phyloP scores from a whole-genome alignment of 352 stramenopile species.

The Phytophthora palmivora region DNA sequence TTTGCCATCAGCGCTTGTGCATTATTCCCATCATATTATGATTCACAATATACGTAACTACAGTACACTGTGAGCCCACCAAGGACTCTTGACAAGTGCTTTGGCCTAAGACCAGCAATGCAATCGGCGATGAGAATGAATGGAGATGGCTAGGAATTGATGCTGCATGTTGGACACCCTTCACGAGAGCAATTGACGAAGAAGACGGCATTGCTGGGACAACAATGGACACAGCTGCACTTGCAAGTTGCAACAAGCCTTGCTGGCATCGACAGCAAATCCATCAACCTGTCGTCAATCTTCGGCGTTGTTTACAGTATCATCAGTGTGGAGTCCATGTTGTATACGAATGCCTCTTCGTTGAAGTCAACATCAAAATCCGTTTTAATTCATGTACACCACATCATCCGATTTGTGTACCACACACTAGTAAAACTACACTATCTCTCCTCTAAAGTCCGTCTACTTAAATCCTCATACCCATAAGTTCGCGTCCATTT shows the following conservation, averaged over 20 bases:
- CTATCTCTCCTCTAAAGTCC: conserved; percentile 3
- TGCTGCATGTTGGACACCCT: conserved; percentile 13
- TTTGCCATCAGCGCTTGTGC: conserved; percentile 6
- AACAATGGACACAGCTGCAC: conserved; percentile 14
- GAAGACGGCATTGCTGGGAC: not conserved
- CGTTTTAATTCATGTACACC: conserved; percentile 5
- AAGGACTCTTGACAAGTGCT: too few species aligned
- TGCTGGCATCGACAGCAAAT: conserved; percentile 9
- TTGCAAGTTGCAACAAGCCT: too few species aligned
- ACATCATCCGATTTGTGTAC: not conserved
- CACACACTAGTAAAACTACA: not conserved
- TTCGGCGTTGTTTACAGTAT: conserved; percentile 1
- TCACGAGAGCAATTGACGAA: not conserved
- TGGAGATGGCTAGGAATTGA: conserved; percentile 5
- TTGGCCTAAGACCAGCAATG: not conserved
- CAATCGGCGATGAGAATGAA: conserved; percentile 9
- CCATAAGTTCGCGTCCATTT: conserved; percentile 26
- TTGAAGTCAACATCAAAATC: conserved; percentile 1
- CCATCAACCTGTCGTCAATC: not conserved
- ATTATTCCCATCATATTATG: too few species aligned
- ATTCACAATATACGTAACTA: too few species aligned
- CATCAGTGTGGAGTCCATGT: not conserved
- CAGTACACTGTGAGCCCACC: too few species aligned
- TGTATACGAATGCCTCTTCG: conserved; percentile 7
- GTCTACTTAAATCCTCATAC: not conserved